Percentiles rank a stretch among this genome's conserved stretches.
phyloP scores from a whole-genome alignment of 2,329 filamentous ascomycete species.

The Aspergillus unguis region DNA sequence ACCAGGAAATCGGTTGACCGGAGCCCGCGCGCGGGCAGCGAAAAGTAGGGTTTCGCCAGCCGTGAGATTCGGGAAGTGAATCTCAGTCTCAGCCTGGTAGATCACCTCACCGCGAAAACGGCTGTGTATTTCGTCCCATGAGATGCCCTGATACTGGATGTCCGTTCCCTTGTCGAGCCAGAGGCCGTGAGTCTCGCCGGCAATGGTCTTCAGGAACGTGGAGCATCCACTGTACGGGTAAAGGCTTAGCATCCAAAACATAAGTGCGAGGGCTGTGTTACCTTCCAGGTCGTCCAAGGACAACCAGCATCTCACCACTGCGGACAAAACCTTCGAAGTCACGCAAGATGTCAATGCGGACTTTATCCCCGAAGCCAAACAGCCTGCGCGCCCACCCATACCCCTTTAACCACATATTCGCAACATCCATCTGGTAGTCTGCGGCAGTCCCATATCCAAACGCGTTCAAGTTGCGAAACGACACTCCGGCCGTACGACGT shows the following conservation, averaged over 20 bases:
- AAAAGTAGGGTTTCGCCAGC: constrained; percentile 76
- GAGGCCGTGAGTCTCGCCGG: constrained; percentile 79
- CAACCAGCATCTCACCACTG: constrained; percentile 55
- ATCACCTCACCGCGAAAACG: constrained; percentile 79
- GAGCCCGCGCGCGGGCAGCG: constrained; percentile 62
- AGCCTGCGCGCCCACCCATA: constrained; percentile 26
- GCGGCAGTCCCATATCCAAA: constrained; percentile 44
- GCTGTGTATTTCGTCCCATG: constrained; percentile 69
- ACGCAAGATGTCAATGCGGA: constrained; percentile 57
- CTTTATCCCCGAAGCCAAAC: constrained; percentile 31
- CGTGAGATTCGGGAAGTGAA: constrained; percentile 72
- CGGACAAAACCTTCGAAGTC: constrained; percentile 61
- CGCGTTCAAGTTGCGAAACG: constrained; percentile 45
- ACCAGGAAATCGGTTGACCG: constrained; percentile 36
- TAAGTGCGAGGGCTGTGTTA: constrained; percentile 13
- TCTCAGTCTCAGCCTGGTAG: constrained; percentile 79
- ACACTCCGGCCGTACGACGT: constrained; percentile 37
- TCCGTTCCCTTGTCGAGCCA: constrained; percentile 66
- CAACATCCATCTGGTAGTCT: constrained; percentile 46
- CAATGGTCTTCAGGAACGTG: constrained; percentile 79
- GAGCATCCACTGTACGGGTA: constrained; percentile 55
- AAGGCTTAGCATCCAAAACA: not conserved
- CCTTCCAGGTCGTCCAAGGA: constrained; percentile 50
- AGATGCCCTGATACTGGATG: constrained; percentile 71
- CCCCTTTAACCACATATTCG: constrained; percentile 41